These are phyloP conservation scores for Mytilinidion resinicola DNA, from an alignment of 495 filamentous ascomycete species.

Conservation along the genomic window DNA sequence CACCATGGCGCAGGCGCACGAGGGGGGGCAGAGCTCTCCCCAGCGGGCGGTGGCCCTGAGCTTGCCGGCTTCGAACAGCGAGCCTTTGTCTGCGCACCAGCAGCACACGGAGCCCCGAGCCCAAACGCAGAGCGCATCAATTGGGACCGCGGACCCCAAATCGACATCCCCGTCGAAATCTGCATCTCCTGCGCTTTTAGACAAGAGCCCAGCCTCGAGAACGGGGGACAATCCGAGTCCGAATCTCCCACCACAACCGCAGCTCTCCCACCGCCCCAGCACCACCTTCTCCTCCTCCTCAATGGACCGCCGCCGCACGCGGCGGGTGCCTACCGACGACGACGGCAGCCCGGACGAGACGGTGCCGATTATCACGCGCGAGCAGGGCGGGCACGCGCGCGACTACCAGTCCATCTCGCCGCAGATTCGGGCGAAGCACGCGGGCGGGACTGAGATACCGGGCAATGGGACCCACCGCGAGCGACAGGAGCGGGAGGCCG, in stretches of 20 bases:
- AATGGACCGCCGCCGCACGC: background rate
- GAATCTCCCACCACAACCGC: background rate
- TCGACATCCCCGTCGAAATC: too few relatives aligned
- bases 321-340: background rate
- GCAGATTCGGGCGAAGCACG: conserved; percentile 6
- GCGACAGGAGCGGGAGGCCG: conserved; percentile 18
- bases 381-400: background rate
- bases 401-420: conserved; percentile 23
- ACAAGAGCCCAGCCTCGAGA: too few relatives aligned
- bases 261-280: background rate
- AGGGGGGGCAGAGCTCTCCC: too few relatives aligned
- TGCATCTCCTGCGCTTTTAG: too few relatives aligned
- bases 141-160: too few relatives aligned
- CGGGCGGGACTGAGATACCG: background rate
- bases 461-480: background rate
- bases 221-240: too few relatives aligned
- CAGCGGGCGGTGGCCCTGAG: too few relatives aligned
- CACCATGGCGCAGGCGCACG: too few relatives aligned
- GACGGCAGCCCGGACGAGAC: conserved; percentile 9
- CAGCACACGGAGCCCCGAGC: too few relatives aligned
- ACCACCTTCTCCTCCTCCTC: background rate
- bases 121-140: too few relatives aligned
- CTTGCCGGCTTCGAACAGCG: too few relatives aligned
- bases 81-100: too few relatives aligned
- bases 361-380: conserved; percentile 18